Base-by-base conservation (phyloP, 352 stramenopile species). In the Phytophthora cajani region DNA sequence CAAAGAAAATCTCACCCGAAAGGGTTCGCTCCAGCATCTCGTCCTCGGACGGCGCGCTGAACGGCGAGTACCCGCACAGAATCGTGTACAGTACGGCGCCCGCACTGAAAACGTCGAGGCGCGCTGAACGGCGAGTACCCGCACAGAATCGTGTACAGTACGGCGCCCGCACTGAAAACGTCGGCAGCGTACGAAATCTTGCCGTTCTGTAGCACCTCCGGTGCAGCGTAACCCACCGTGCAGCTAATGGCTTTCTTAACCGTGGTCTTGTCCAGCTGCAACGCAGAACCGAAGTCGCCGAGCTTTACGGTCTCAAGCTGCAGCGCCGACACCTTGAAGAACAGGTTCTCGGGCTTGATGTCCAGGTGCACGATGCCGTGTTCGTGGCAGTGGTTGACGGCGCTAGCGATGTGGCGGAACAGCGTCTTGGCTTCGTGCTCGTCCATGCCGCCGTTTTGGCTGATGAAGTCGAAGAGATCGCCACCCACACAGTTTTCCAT, bases 271-370 rank as follows among this genome's bases (percentile, higher is more conserved):
- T 81, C 60, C 6, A 88, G 32, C 5, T 82, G 62, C 47, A 84
- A 70, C 7, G 87, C 82, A 14, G 76, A 85, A 1, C 87, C 87
- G 77, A 95, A 95, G 75, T 95, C 87, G 7, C 78, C 80, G 3
- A 95, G 63, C 59, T 91, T 91, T 46, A 92, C 77, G 0, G 77
- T 82, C 44, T 88, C 77, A 3, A 80, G 51, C 44, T 90, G 74
- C 32, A 74, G 52, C 17, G 78, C 55, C 23, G 76, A 86, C 17
- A 75, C 67, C 63, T 86, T 88, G 53, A 95, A 93, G 52, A 93
- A 82, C 14, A 95, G 51, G 55, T 95, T 95, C 59, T 91, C 83
- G 2, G 87, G 87, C 71, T 95, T 95, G 54, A 95, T 87, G 49
- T 93, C 87, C 60, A 95, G 52, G 30, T 95, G 87, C 7, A 93